phyloP scores from a whole-genome alignment of 2,329 filamentous ascomycete genomes.

The Hymenoscyphus fraxineus region DNA sequence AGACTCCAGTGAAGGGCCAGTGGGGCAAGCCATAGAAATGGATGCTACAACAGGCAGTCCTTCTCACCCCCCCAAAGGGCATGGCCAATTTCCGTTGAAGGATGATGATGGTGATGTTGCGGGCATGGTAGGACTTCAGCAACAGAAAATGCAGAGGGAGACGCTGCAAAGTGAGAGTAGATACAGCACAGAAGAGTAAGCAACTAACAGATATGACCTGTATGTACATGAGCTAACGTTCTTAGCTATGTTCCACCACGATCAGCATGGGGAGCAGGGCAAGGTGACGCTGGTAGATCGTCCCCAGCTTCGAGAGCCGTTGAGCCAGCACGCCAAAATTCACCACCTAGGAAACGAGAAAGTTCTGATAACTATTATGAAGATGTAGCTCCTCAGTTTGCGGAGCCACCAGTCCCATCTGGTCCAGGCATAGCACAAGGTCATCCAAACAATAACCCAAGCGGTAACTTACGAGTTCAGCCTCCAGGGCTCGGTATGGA shows the following conservation, averaged over 20 bases:
- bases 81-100: conserved; percentile 46
- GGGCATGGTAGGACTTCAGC: conserved; percentile 62
- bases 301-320: conserved; percentile 35
- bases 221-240: conserved; percentile 19
- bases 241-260: conserved; percentile 50
- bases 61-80: conserved; percentile 39
- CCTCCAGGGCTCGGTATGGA: conserved; percentile 20
- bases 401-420: conserved; percentile 40
- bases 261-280: conserved; percentile 51
- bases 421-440: conserved; percentile 33
- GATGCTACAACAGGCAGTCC: conserved; percentile 61
- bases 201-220: conserved; percentile 17
- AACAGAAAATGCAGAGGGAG: conserved; percentile 38
- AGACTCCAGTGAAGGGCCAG: conserved; percentile 38
- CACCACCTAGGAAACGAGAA: conserved; percentile 31
- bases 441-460: conserved; percentile 24
- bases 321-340: conserved; percentile 38
- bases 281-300: conserved; percentile 41
- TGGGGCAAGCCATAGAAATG: conserved; percentile 76
- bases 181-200: conserved; percentile 73
- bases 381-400: conserved; percentile 87
- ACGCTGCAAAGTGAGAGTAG: conserved; percentile 64
- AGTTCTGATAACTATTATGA: conserved; percentile 68
- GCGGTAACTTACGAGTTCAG: conserved; percentile 23
- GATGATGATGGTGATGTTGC: conserved; percentile 70